These are phyloP conservation scores for Neurospora sp. DNA, from an alignment of 495 filamentous ascomycete genomes.

Conservation along the genomic window DNA sequence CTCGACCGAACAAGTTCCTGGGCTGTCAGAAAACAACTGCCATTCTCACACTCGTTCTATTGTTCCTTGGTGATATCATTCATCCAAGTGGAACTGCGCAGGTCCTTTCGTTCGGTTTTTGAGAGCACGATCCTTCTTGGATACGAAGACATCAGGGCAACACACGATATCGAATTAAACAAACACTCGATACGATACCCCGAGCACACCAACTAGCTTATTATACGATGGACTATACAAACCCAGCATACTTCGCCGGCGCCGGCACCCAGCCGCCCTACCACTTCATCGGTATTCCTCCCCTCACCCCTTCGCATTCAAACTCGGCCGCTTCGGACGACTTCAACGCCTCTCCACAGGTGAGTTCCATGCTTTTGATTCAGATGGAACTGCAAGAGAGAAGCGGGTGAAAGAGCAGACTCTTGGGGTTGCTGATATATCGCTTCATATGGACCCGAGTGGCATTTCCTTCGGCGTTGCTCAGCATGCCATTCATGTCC, in stretches of 20 bases:
- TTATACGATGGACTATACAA: slow-evolving; percentile 33
- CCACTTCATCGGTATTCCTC: slow-evolving; percentile 44
- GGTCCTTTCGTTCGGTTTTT: not conserved
- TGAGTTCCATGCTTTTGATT: slow-evolving; percentile 26
- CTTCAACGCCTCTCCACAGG: slow-evolving; percentile 44
- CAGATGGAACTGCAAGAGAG: not conserved
- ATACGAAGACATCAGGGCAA: not conserved
- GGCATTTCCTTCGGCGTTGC: not conserved
- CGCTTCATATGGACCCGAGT: not conserved
- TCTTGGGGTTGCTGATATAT: not conserved
- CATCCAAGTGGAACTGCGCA: not conserved
- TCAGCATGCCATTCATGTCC: not conserved
- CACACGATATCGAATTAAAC: not conserved
- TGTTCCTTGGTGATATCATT: not conserved
- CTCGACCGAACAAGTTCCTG: not conserved
- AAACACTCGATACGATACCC: not conserved
- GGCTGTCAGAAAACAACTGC: not conserved
- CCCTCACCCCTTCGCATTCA: slow-evolving; percentile 42
- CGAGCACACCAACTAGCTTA: not conserved
- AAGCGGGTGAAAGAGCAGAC: not conserved
- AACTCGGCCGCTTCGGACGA: slow-evolving; percentile 44
- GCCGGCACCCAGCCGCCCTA: slow-evolving; percentile 33
- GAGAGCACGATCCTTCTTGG: not conserved
- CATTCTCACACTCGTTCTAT: not conserved
- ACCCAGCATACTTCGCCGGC: slow-evolving; percentile 33